These are phyloP conservation scores for Hanseniaspora taiwanica DNA, from an alignment of 805 yeast species.

Conservation along the genomic window DNA sequence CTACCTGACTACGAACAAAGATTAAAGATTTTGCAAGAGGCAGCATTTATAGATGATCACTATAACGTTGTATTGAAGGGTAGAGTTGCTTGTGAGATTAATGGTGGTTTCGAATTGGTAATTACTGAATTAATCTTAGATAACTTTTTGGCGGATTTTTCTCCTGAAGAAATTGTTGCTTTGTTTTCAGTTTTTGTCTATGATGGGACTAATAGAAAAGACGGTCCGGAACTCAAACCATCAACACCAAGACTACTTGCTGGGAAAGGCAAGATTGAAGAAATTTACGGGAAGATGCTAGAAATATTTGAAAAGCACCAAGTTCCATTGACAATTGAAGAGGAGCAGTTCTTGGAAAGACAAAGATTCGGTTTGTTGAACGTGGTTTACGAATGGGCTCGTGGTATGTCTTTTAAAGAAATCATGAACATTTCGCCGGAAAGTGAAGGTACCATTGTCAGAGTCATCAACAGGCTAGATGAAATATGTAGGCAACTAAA, in stretches of 20 bases:
- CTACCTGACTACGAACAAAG: constrained; percentile 92
- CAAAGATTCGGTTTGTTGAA: constrained; percentile 84
- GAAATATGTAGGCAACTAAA: constrained; percentile 92
- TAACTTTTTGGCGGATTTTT: constrained; percentile 84
- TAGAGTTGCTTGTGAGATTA: constrained; percentile 84
- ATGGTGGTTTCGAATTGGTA: constrained; percentile 82
- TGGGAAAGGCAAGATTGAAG: constrained; percentile 54
- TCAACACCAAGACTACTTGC: constrained; percentile 70
- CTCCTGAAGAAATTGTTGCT: constrained; percentile 96
- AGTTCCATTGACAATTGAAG: constrained; percentile 70
- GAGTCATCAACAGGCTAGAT: constrained; percentile 88
- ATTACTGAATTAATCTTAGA: constrained; percentile 82
- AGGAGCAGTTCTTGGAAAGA: constrained; percentile 67
- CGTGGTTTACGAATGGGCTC: constrained; percentile 96
- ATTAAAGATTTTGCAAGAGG: constrained; percentile 56
- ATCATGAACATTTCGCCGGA: constrained; percentile 82
- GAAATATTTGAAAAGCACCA: constrained; percentile 51
- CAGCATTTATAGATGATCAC: constrained; percentile 67
- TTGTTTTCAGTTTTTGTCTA: constrained; percentile 82
- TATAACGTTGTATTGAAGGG: constrained; percentile 71
- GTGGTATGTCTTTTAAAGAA: constrained; percentile 82
- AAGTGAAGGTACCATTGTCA: constrained; percentile 92
- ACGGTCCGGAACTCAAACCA: constrained; percentile 44
- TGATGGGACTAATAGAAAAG: constrained; percentile 58
- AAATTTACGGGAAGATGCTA: constrained; percentile 52